These are phyloP conservation scores for Cercospora beticola DNA, from an alignment of 2,329 filamentous ascomycete genomes.

Conservation along the genomic window DNA sequence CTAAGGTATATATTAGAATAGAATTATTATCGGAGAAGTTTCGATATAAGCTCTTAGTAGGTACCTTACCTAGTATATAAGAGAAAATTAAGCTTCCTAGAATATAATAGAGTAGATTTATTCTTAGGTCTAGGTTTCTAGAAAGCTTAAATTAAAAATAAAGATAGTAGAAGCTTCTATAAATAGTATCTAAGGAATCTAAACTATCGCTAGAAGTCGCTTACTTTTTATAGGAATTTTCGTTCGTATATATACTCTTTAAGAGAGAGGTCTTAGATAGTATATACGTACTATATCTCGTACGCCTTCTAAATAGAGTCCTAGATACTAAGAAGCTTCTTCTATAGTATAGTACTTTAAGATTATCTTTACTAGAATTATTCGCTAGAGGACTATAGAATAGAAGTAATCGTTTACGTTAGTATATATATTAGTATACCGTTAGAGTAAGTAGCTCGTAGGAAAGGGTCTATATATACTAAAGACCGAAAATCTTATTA, in stretches of 20 bases:
- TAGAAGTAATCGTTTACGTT: neutral
- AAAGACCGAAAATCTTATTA: neutral
- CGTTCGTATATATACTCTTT: neutral
- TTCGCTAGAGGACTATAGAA: neutral
- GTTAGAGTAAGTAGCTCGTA: neutral
- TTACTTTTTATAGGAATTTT: neutral
- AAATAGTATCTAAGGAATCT: neutral
- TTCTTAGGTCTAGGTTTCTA: neutral
- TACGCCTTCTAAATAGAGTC: neutral
- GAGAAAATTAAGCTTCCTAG: neutral
- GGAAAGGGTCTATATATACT: neutral
- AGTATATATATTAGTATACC: neutral
- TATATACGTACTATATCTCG: neutral
- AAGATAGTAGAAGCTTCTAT: neutral
- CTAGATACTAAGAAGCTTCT: neutral
- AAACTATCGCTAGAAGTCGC: neutral
- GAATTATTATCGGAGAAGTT: neutral
- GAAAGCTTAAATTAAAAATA: neutral
- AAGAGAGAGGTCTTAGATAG: neutral
- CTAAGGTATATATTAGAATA: neutral
- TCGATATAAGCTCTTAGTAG: neutral
- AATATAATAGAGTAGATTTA: neutral
- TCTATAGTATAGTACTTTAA: neutral
- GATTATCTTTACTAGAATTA: neutral
- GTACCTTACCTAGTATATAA: neutral